Conservation (phyloP, 78 protist genomes). For the Speleostelium caveatum region DNA sequence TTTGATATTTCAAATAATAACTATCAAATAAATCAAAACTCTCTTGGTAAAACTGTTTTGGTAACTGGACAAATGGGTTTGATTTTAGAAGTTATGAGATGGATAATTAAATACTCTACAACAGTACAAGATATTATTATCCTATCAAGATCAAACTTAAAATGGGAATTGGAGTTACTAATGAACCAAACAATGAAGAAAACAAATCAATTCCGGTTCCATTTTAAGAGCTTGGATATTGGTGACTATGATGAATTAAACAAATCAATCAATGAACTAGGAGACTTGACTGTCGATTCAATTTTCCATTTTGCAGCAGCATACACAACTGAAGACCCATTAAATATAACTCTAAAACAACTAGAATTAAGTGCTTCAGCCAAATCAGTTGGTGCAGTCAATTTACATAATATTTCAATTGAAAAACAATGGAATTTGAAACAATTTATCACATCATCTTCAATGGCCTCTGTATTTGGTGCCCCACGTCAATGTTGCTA, state of each 20-base stretch:
- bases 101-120: neutral
- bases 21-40: too few species aligned
- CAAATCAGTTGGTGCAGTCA: constrained; percentile 27
- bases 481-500: constrained; percentile 69
- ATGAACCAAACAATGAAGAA: neutral
- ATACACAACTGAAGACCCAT: neutral
- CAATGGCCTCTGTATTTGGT: constrained; percentile 14
- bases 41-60: neutral
- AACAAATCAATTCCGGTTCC: neutral
- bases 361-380: neutral
- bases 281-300: neutral
- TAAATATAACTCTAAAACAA: neutral
- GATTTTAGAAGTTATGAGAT: neutral
- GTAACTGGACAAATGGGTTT: constrained; percentile 10
- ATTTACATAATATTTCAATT: constrained; percentile 8
- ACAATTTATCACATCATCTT: constrained; percentile 59
- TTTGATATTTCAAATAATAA: too few species aligned
- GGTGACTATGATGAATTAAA: neutral
- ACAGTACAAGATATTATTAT: neutral
- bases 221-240: neutral
- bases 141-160: neutral
- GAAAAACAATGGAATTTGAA: neutral
- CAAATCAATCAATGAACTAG: neutral
- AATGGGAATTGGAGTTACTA: neutral
- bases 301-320: neutral